Evolutionary conservation across 1,284 basidiomycete species (phyloP).

Genomic region (Pseudozyma flocculosa): DNA sequence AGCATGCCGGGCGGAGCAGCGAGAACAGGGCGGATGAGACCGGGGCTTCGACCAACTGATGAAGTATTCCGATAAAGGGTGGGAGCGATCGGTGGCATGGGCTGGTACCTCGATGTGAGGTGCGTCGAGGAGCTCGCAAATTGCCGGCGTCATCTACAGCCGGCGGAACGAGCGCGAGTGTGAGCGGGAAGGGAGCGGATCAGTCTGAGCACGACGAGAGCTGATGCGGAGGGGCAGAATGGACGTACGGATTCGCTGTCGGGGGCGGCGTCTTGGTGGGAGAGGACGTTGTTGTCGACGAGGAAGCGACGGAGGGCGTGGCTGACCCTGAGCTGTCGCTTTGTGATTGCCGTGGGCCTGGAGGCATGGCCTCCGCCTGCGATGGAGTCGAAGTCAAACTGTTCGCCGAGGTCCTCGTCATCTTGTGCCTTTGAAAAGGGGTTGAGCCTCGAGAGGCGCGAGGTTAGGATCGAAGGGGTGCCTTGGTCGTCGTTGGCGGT

Average conservation of each 20-base stretch:
- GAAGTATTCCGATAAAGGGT: slow-evolving; percentile 46
- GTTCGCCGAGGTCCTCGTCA: slow-evolving; percentile 46
- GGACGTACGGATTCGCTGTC: slow-evolving; percentile 6
- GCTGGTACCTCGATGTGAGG: slow-evolving; percentile 41
- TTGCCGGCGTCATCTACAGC: slow-evolving; percentile 2
- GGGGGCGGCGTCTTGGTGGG: slow-evolving; percentile 16
- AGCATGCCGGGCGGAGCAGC: no score
- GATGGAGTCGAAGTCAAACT: slow-evolving; percentile 39
- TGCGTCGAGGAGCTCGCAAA: slow-evolving; percentile 29
- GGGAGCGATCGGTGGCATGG: slow-evolving; percentile 33
- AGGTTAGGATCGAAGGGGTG: slow-evolving; percentile 29
- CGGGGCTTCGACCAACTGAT: slow-evolving; percentile 66
- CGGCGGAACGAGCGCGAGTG: no score
- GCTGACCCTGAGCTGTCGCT: slow-evolving; percentile 39
- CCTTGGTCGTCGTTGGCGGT: slow-evolving; percentile 28
- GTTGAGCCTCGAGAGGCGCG: slow-evolving; percentile 42
- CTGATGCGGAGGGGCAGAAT: neutral
- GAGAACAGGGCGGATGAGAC: no score
- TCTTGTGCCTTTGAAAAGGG: slow-evolving; percentile 33
- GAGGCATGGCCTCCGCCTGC: slow-evolving; percentile 47
- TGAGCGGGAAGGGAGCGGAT: no score
- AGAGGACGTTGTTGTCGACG: slow-evolving; percentile 23
- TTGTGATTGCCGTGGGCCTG: slow-evolving; percentile 35
- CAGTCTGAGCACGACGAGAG: no score
- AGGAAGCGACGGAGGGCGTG: slow-evolving; percentile 40